Evolutionary conservation across 192 early-diverging fungal genomes (phyloP).

Genomic region (Entomortierella parvispora): DNA sequence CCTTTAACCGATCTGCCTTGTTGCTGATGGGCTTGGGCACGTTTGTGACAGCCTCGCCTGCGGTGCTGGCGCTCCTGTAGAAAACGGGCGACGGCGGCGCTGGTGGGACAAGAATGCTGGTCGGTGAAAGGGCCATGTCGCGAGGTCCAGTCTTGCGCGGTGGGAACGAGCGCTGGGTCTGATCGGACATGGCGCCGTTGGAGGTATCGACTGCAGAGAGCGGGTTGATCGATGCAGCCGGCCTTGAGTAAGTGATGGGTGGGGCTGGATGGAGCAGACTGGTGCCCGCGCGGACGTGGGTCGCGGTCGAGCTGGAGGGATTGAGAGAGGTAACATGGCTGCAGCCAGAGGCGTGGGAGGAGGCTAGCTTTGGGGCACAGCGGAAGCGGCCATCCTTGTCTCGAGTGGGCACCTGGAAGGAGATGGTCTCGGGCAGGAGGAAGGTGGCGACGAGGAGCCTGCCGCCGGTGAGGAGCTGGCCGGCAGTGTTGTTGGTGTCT

Average conservation of each 20-base stretch:
- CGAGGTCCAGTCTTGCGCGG: background rate
- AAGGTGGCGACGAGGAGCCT: conserved; percentile 78
- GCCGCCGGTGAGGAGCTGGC: conserved; percentile 39
- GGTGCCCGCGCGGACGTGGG: background rate
- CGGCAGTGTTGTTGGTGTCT: background rate
- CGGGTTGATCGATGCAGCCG: conserved; percentile 48
- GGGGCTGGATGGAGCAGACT: background rate
- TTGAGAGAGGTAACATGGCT: too few relatives aligned
- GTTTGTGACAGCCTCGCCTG: conserved; percentile 23
- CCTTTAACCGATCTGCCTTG: conserved; percentile 30
- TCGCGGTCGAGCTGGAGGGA: background rate
- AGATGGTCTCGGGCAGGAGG: conserved; percentile 79
- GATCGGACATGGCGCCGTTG: conserved; percentile 24
- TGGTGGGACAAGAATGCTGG: conserved; percentile 5
- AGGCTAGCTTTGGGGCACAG: conserved; percentile 9
- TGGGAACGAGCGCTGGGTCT: background rate
- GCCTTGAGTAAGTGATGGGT: conserved; percentile 6
- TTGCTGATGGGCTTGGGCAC: conserved; percentile 32
- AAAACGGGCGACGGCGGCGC: conserved; percentile 21
- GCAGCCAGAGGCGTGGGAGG: too few relatives aligned
- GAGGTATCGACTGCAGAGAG: conserved; percentile 54
- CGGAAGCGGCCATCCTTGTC: conserved; percentile 54
- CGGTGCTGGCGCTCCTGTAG: conserved; percentile 14
- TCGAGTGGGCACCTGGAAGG: conserved; percentile 58
- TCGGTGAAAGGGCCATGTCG: conserved; percentile 13